phyloP scores from a whole-genome alignment of 192 early-diverging fungal species.

The Chytriomyces sp. region DNA sequence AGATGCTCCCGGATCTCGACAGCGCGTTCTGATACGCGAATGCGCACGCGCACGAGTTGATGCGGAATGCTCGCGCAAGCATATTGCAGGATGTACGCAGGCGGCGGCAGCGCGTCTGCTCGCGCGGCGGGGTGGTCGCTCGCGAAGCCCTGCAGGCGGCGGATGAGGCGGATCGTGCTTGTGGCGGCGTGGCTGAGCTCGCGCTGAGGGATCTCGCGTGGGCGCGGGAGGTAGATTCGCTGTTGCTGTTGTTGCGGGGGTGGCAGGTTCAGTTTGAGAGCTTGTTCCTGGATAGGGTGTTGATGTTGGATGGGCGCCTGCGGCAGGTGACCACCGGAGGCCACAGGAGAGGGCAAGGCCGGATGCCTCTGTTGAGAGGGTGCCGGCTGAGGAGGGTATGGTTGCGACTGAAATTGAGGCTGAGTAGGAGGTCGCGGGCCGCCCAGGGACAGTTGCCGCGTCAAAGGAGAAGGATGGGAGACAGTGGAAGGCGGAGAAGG shows the following conservation, averaged over 20 bases:
- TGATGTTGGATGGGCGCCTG: not conserved
- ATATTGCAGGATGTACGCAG: not conserved
- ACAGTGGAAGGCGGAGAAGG: no score
- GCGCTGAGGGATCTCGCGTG: not conserved
- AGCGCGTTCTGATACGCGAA: not conserved
- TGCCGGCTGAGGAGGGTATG: not conserved
- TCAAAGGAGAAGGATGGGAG: no score
- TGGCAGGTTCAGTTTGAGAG: not conserved
- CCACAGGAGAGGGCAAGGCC: not conserved
- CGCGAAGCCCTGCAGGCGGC: not conserved
- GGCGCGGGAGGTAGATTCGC: not conserved
- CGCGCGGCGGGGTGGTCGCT: not conserved
- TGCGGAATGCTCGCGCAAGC: not conserved
- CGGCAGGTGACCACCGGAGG: not conserved
- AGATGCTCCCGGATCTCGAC: not conserved
- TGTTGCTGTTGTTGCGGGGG: not conserved
- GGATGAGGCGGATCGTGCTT: not conserved
- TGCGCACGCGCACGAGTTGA: not conserved
- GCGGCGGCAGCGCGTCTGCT: not conserved
- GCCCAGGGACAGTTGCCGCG: not conserved
- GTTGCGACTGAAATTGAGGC: not conserved
- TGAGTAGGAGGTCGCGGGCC: not conserved
- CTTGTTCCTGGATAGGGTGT: not conserved
- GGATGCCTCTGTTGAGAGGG: no score
- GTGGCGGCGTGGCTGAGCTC: constrained; percentile 1